Evolutionary conservation across 1,139 yeast species (phyloP).

Genomic region (Suhomyces terraborum): DNA sequence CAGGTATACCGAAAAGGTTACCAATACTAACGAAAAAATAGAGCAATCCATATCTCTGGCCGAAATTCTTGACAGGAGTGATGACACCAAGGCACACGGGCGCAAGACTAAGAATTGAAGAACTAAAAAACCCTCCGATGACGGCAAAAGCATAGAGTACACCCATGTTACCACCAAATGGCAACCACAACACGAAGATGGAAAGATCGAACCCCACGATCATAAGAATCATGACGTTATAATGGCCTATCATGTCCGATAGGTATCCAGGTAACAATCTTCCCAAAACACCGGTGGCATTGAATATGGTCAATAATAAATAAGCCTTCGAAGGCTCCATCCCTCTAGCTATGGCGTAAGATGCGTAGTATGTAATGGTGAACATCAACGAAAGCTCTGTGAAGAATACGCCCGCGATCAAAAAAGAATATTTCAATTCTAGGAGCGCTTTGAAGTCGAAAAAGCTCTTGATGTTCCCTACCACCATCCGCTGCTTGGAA

Average conservation of each 20-base stretch:
- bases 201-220: conserved; percentile 32
- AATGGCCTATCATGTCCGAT: conserved; percentile 42
- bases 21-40: conserved; percentile 44
- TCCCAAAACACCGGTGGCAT: conserved; percentile 43
- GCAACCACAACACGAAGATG: conserved; percentile 40
- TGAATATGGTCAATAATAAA: conserved; percentile 40
- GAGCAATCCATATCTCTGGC: conserved; percentile 44
- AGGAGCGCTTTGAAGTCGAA: conserved; percentile 30
- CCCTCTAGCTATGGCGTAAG: conserved; percentile 47
- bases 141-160: conserved; percentile 39
- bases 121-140: conserved; percentile 36
- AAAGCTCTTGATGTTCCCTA: conserved; percentile 17
- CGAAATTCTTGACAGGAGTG: conserved; percentile 41
- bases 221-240: conserved; percentile 43
- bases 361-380: conserved; percentile 46
- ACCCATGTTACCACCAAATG: conserved; percentile 37
- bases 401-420: conserved; percentile 40
- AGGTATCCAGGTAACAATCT: conserved; percentile 41
- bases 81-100: conserved; percentile 46
- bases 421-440: conserved; percentile 30
- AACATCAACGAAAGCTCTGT: conserved; percentile 59
- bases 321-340: conserved; percentile 39
- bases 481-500: conserved; percentile 4
- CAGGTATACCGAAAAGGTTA: conserved; percentile 45
- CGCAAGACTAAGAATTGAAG: conserved; percentile 36